phyloP scores from a whole-genome alignment of 108 stramenopile species.

The Cyclotella cryptica region DNA sequence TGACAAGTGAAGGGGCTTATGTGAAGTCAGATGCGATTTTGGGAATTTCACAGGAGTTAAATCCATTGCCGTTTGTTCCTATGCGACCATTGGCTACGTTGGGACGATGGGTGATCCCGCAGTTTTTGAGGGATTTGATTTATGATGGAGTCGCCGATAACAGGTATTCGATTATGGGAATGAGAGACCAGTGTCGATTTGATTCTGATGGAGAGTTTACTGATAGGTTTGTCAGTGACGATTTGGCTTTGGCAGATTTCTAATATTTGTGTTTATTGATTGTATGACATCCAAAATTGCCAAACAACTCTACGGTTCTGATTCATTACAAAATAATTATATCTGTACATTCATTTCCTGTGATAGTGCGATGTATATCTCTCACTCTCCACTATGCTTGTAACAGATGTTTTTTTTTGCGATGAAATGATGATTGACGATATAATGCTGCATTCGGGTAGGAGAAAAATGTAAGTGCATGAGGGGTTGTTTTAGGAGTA shows the following conservation, averaged over 20 bases:
- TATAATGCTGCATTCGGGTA: no score
- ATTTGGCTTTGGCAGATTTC: slow-evolving; percentile 24
- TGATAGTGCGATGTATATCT: no score
- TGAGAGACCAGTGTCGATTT: slow-evolving; percentile 59
- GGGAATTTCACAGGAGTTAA: slow-evolving; percentile 67
- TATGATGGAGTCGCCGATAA: slow-evolving; percentile 86
- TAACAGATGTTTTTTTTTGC: no score
- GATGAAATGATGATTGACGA: no score
- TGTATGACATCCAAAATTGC: no score
- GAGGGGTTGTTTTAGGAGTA: no score
- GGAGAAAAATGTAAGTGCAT: no score
- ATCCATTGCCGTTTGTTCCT: slow-evolving; percentile 59
- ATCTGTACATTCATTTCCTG: no score
- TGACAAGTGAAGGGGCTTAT: slow-evolving; percentile 64
- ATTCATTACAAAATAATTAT: no score
- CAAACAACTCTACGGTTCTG: no score
- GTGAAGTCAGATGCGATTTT: slow-evolving; percentile 77
- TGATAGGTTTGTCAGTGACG: slow-evolving; percentile 68
- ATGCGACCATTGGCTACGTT: slow-evolving; percentile 49
- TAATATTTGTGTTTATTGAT: background rate
- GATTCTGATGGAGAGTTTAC: slow-evolving; percentile 72
- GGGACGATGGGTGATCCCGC: slow-evolving; percentile 59
- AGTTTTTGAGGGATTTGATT: slow-evolving; percentile 69
- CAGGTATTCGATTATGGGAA: slow-evolving; percentile 80
- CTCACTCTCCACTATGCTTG: no score